phyloP scores from a whole-genome alignment of 164 flowering plant genomes.

The Taxillus chinensis region DNA sequence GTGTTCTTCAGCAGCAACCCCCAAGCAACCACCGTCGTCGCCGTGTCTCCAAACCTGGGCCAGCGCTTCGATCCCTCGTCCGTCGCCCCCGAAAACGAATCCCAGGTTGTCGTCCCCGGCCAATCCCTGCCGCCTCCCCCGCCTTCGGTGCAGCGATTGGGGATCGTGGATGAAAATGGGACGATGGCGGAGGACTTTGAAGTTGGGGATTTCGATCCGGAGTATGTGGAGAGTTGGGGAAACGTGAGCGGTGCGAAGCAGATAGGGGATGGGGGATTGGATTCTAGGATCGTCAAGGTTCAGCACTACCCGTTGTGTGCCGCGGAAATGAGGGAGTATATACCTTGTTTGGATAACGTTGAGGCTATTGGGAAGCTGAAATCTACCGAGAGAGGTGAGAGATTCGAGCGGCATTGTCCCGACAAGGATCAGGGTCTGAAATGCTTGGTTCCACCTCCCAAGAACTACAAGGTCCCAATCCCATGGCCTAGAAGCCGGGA shows the following conservation, averaged over 20 bases:
- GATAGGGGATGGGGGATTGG: constrained; percentile 9
- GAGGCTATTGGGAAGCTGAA: constrained; percentile 43
- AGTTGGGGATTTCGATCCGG: constrained; percentile 70
- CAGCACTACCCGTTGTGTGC: constrained; percentile 46
- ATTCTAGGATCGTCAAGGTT: constrained; percentile 22
- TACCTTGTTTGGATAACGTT: constrained; percentile 68
- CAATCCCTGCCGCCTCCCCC: constrained; percentile 23
- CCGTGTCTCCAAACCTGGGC: constrained; percentile 46
- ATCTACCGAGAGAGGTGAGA: constrained; percentile 60
- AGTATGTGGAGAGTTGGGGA: constrained; percentile 45
- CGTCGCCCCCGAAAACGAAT: constrained; percentile 14
- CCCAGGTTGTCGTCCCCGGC: constrained; percentile 7
- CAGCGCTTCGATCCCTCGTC: constrained; percentile 22
- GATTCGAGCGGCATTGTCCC: constrained; percentile 79
- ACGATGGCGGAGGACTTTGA: constrained; percentile 75
- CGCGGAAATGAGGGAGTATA: constrained; percentile 55
- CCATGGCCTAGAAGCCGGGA: constrained; percentile 92
- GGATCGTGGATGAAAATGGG: constrained; percentile 76
- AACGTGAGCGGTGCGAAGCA: constrained; percentile 24
- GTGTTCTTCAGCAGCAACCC: constrained; percentile 36
- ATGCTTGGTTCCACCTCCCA: constrained; percentile 84
- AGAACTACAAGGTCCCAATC: constrained; percentile 51
- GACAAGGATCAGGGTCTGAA: constrained; percentile 35
- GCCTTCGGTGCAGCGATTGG: constrained; percentile 33
- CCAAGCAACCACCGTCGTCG: constrained; percentile 10